phyloP scores from a whole-genome alignment of 2,329 filamentous ascomycete species.

The Sporothrix brunneoviolacea region DNA sequence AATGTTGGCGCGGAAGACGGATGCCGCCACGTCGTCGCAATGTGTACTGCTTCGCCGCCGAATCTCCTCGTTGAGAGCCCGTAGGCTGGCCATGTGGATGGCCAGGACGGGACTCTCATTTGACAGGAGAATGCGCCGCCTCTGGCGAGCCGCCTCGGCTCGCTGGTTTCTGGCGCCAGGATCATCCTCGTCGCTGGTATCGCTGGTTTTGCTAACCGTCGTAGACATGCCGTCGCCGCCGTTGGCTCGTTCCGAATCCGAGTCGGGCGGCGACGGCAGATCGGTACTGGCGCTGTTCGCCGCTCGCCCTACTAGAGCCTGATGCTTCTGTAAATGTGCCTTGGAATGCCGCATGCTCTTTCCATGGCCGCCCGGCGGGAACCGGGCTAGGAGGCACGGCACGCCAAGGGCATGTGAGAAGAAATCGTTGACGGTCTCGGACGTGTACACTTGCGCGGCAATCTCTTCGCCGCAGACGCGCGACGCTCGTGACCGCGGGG shows the following conservation, averaged over 20 bases:
- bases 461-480: constrained; percentile 81
- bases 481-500: constrained; percentile 43
- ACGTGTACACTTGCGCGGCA: constrained; percentile 62
- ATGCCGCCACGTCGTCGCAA: constrained; percentile 58
- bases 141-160: constrained; percentile 7
- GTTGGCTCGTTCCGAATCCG: constrained; percentile 39
- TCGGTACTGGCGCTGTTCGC: constrained; percentile 30
- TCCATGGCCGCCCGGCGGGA: constrained; percentile 60
- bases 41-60: constrained; percentile 48
- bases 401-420: constrained; percentile 71
- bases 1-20: constrained; percentile 85
- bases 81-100: constrained; percentile 73
- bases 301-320: too few species aligned
- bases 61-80: constrained; percentile 69
- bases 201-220: too few species aligned
- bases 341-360: constrained; percentile 63
- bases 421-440: constrained; percentile 60
- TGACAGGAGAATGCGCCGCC: constrained; percentile 65
- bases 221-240: too few species aligned
- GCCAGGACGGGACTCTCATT: constrained; percentile 93
- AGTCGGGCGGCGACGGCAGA: constrained; percentile 50
- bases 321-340: constrained; percentile 57
- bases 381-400: constrained; percentile 76
- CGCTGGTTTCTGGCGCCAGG: too few species aligned
- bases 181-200: background rate